Evolutionary conservation across 2,329 filamentous ascomycete genomes (phyloP), one percentile per base, ranked within the genome.

Genomic region (Phaeosphaeria sp.): DNA sequence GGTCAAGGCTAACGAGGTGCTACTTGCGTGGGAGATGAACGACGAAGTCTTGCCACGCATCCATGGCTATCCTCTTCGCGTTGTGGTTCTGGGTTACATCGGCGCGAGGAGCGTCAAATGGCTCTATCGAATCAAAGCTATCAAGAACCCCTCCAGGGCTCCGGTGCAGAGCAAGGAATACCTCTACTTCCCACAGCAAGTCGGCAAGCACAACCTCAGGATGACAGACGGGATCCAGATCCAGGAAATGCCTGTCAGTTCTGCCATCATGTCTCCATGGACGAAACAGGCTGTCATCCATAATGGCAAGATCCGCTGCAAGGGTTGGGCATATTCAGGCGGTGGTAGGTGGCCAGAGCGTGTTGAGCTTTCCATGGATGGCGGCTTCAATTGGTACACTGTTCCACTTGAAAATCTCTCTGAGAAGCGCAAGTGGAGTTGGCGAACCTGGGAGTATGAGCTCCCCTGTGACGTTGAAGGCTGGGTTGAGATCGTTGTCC

Each of bases 11-110:
- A 84, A 89, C 61, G 87, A 91, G 67, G 89, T 91, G 0, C 78
- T 91, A 48, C 79, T 91, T 0, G 86, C 85, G 0, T 91, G 87
- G 87, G 86, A 90, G 67, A 91, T 91, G 89, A 91, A 91, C 62
- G 88, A 85, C 4, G 78, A 88, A 58, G 80, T 82, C 0, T 77
- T 91, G 0, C 89, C 89, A 0, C 81, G 80, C 13, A 90, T 90
- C 58, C 89, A 91, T 58, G 89, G 89, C 0, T 87, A 81, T 25
- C 89, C 89, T 0, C 76, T 91, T 0, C 82, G 89, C 6, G 79
- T 83, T 0, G 81, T 90, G 0, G 87, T 90, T 0, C 80, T 88
- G 62, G 87, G 87, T 0, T 90, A 90, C 63, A 89, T 90, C 56
- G 89, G 89, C 0, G 89, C 88, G 0, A 74, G 86, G 17, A 85